Base-by-base conservation (phyloP, 2,329 filamentous ascomycete species). In the Aschersonia sp. region DNA sequence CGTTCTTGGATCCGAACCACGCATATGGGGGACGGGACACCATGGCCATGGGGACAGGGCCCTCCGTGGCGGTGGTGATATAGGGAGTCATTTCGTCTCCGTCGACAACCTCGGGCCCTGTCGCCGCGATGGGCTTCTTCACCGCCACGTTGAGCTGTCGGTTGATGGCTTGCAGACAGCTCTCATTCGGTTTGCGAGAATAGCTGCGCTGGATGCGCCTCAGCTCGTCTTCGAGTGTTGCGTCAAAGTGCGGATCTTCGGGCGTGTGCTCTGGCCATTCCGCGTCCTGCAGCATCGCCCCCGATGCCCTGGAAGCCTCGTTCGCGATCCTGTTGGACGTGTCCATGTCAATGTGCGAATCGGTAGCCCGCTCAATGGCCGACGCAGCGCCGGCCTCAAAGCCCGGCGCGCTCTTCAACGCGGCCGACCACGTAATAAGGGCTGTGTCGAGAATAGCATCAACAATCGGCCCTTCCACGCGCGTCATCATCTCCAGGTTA, bases 401-500 rank as follows among this genome's bases (percentile, higher is more conserved):
- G 35, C 35, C 4, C 46, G 43, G 47, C 45, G 2, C 50, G 45
- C 0, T 51, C 48, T 4, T 45, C 40, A 9, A 51, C 29, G 1
- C 41, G 45, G 2, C 46, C 49, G 82, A 70, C 85, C 85, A 91
- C 0, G 80, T 83, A 5, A 89, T 71, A 40, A 89, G 60, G 1
- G 82, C 82, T 52, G 81, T 80, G 52, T 91, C 85, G 58, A 87
- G 89, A 30, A 89, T 63, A 1, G 78, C 78, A 55, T 89, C 82
- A 0, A 89, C 84, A 49, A 89, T 84, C 0, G 83, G 77, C 0
- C 85, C 85, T 63, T 89, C 84, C 0, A 88, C 59, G 48, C 86
- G 84, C 3, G 77, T 71, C 75, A 87, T 80, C 85, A 91, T 89
- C 61, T 91, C 85, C 48, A 89, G 51, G 53, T 91, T 91, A 55